Evolutionary conservation across 1,139 yeast genomes (phyloP).

Genomic region (Pichia sp.): DNA sequence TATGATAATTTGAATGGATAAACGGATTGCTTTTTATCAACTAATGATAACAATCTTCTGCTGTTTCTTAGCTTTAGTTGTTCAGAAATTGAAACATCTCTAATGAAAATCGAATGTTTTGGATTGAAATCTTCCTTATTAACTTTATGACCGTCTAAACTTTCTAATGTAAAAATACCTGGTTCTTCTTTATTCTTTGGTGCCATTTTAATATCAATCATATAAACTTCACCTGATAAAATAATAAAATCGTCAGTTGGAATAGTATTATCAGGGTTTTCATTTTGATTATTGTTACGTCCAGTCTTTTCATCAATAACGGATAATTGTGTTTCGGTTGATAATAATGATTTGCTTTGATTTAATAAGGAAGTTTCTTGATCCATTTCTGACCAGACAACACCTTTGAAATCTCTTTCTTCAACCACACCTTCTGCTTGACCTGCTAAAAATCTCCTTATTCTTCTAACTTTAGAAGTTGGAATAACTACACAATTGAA

Average conservation of each 20-base stretch:
- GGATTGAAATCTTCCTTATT: conserved; percentile 47
- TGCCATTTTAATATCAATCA: conserved; percentile 75
- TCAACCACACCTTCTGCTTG: conserved; percentile 89
- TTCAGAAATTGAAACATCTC: conserved; percentile 77
- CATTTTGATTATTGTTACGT: conserved; percentile 26
- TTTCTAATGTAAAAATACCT: conserved; percentile 63
- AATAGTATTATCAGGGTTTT: conserved; percentile 39
- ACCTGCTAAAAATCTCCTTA: conserved; percentile 90
- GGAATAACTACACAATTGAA: conserved; percentile 85
- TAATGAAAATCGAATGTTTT: conserved; percentile 67
- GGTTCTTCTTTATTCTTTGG: conserved; percentile 46
- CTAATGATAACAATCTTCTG: conserved; percentile 59
- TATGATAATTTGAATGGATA: conserved; percentile 84
- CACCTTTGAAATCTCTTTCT: conserved; percentile 89
- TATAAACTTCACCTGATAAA: conserved; percentile 77
- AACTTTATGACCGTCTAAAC: conserved; percentile 54
- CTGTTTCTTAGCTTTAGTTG: conserved; percentile 71
- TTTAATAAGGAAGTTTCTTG: conserved; percentile 59
- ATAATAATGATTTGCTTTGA: conserved; percentile 31
- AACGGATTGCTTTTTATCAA: conserved; percentile 73
- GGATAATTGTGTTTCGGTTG: conserved; percentile 35
- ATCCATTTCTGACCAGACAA: conserved; percentile 81
- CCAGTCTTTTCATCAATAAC: conserved; percentile 30
- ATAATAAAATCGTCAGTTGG: conserved; percentile 76
- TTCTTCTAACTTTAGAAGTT: conserved; percentile 84